Evolutionary conservation across 441 rosid genomes (phyloP), one percentile per base, ranked within the genome.

Genomic region (Isatis lusitanica): DNA sequence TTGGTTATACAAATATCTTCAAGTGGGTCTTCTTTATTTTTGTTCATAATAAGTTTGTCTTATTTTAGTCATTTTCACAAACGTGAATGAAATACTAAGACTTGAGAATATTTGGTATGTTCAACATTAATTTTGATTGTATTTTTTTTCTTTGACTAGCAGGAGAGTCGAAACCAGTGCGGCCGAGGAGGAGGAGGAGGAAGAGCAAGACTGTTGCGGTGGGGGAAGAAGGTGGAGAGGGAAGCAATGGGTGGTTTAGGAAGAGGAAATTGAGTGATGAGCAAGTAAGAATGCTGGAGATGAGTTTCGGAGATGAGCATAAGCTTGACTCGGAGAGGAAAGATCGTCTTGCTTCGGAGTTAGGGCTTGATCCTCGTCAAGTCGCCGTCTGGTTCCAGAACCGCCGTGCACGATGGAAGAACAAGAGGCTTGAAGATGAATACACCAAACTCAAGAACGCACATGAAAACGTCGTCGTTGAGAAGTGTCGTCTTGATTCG

Each of bases 321-420:
- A 93, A 93, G 80, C 78, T 93, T 13, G 98, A 91, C 71, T 82
- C 96, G 1, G 90, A 88, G 67, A 84, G 94, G 55, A 93, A 93
- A 66, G 90, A 90, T 59, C 78, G 83, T 74, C 78, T 93, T 9
- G 96, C 98, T 31, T 66, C 71, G 1, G 93, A 90, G 80, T 81
- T 91, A 2, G 96, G 94, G 0, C 88, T 93, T 15, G 92, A 90
- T 36, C 92, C 96, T 21, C 89, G 97, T 26, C 98, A 93, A 64
- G 97, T 93, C 1, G 98, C 97, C 0, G 89, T 93, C 6, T 93
- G 97, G 98, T 93, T 91, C 60, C 98, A 91, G 46, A 93, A 93
- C 85, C 79, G 93, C 28, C 80, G 97, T 53, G 96, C 96, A 38
- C 81, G 98, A 6, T 90, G 87, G 87, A 91, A 91, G 88, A 88